phyloP scores from a whole-genome alignment of 345 rosid genomes.

The Salix viminalis region DNA sequence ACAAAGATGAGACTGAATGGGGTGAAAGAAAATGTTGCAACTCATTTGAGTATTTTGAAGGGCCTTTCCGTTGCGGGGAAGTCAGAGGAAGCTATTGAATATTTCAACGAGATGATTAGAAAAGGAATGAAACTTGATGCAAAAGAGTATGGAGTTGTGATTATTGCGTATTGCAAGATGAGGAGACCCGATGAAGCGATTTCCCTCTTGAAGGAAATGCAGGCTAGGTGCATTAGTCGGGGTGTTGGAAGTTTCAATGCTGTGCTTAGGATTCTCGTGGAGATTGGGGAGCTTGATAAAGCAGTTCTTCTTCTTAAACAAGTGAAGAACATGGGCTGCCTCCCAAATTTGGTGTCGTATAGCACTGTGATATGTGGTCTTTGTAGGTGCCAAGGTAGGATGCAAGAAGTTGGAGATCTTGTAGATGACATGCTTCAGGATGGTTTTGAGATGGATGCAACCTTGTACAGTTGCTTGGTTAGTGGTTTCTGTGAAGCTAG shows the following conservation, averaged over 20 bases:
- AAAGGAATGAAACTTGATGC: constrained; percentile 22
- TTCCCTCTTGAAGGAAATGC: constrained; percentile 29
- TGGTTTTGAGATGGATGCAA: constrained; percentile 21
- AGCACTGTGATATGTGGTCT: constrained; percentile 27
- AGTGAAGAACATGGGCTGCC: constrained; percentile 27
- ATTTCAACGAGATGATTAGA: constrained; percentile 26
- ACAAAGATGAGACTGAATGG: constrained; percentile 41
- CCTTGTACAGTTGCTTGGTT: constrained; percentile 25
- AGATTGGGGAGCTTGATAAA: constrained; percentile 20
- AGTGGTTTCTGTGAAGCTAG: constrained; percentile 25
- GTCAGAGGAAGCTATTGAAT: constrained; percentile 23
- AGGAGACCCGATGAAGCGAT: constrained; percentile 24
- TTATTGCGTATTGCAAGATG: constrained; percentile 33
- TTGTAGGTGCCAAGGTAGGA: constrained; percentile 24
- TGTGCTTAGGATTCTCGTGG: constrained; percentile 25
- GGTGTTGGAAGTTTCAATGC: constrained; percentile 26
- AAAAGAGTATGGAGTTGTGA: constrained; percentile 22
- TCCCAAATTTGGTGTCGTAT: constrained; percentile 28
- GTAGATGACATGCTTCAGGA: constrained; percentile 23
- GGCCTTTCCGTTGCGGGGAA: constrained; percentile 29
- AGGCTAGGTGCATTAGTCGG: constrained; percentile 15
- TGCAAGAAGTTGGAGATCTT: constrained; percentile 27
- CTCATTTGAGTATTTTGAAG: constrained; percentile 34
- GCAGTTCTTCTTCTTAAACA: constrained; percentile 27
- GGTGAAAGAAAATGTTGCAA: constrained; percentile 28